A percentile compares a stretch with the other conserved stretches of the same genome.
Evolutionary conservation across 805 yeast genomes (phyloP).

Genomic region (Teunomyces stri): DNA sequence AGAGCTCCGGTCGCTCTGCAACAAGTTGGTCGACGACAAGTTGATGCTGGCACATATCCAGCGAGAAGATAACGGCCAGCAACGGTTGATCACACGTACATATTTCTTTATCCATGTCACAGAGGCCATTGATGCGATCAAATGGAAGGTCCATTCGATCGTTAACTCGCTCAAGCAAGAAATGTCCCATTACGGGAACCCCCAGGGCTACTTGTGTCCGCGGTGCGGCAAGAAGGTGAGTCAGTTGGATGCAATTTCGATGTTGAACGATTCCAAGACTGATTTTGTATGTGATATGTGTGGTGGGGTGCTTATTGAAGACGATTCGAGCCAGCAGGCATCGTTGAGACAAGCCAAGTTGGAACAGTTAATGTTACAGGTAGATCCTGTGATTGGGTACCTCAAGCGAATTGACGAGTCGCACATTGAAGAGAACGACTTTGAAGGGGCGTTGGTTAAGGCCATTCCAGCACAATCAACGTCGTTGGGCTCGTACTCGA

Average conservation of each 20-base stretch:
- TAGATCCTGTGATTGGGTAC: slow-evolving; percentile 82
- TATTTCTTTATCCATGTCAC: slow-evolving; percentile 87
- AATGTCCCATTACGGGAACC: slow-evolving; percentile 78
- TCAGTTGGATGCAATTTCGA: slow-evolving; percentile 82
- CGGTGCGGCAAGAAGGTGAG: slow-evolving; percentile 77
- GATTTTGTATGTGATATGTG: slow-evolving; percentile 86
- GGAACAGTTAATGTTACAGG: slow-evolving; percentile 81
- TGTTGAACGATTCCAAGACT: slow-evolving; percentile 74
- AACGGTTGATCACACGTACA: slow-evolving; percentile 67
- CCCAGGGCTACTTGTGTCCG: slow-evolving; percentile 93
- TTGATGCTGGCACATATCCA: slow-evolving; percentile 68
- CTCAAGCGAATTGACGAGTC: slow-evolving; percentile 55
- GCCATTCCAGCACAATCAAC: slow-evolving; percentile 82
- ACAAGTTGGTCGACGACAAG: slow-evolving; percentile 80
- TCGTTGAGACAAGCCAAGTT: slow-evolving; percentile 76
- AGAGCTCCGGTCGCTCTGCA: slow-evolving; percentile 79
- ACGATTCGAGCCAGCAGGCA: slow-evolving; percentile 82
- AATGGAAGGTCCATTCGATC: slow-evolving; percentile 91
- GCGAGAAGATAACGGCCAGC: slow-evolving; percentile 61
- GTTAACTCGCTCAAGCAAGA: slow-evolving; percentile 79
- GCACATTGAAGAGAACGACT: slow-evolving; percentile 38
- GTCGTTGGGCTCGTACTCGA: slow-evolving; percentile 67
- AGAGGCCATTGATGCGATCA: slow-evolving; percentile 91
- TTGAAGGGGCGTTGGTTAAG: slow-evolving; percentile 60
- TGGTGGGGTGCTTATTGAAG: slow-evolving; percentile 74